A percentile compares a stretch with the other conserved stretches of the same genome.
Evolutionary conservation across 1,284 basidiomycete genomes (phyloP).

Genomic region (Cryptococcus deneoformans): DNA sequence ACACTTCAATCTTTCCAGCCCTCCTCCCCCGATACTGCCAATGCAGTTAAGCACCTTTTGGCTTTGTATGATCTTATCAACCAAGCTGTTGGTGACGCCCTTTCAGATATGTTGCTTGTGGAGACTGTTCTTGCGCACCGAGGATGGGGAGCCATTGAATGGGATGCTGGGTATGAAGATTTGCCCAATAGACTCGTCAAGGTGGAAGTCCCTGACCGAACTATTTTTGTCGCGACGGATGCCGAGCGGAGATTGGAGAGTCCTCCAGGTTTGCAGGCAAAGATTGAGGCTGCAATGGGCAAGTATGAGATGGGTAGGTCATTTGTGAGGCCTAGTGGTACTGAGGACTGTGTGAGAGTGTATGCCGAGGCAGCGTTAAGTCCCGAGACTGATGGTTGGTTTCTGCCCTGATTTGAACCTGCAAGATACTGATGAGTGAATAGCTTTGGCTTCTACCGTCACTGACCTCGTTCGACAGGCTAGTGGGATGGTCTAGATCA

Average conservation of each 20-base stretch:
- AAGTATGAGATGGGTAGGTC: slow-evolving; percentile 81
- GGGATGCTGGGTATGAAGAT: slow-evolving; percentile 93
- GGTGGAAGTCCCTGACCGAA: slow-evolving; percentile 82
- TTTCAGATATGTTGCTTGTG: slow-evolving; percentile 95
- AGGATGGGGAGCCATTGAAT: slow-evolving; percentile 77
- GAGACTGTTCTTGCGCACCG: slow-evolving; percentile 88
- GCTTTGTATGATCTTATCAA: slow-evolving; percentile 87
- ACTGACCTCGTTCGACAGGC: slow-evolving; percentile 33
- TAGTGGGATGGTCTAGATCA: slow-evolving; percentile 13
- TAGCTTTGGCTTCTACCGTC: slow-evolving; percentile 30
- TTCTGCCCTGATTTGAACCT: background rate
- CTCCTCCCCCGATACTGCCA: slow-evolving; percentile 72
- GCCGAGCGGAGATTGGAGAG: slow-evolving; percentile 84
- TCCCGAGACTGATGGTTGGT: slow-evolving; percentile 76
- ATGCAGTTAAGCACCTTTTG: slow-evolving; percentile 70
- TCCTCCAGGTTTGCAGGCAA: slow-evolving; percentile 77
- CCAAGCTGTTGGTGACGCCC: slow-evolving; percentile 96
- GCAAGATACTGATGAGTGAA: background rate
- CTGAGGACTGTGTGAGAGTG: slow-evolving; percentile 96
- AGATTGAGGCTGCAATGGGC: slow-evolving; percentile 78
- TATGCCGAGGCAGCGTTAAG: slow-evolving; percentile 87
- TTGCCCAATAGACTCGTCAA: slow-evolving; percentile 97
- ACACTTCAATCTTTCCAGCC: slow-evolving; percentile 64
- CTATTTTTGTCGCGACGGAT: slow-evolving; percentile 85
- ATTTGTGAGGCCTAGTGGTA: slow-evolving; percentile 96